Conservation (phyloP, 2,329 filamentous ascomycete species). For the Fusarium tricinctum region DNA sequence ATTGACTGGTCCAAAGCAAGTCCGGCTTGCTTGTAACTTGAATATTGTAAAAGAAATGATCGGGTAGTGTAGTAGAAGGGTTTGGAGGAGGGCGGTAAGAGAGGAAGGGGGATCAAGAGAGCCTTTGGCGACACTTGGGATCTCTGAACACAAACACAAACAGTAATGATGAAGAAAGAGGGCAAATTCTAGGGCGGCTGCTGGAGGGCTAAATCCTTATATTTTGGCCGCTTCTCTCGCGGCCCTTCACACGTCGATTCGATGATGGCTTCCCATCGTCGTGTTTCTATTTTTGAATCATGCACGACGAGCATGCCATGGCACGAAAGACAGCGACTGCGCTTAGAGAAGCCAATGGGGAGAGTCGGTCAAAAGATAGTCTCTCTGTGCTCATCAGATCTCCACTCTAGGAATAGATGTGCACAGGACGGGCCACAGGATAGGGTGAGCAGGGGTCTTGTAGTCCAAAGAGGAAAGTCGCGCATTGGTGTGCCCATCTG, state of each 20-base stretch:
- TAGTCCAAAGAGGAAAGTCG: constrained; percentile 50
- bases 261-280: constrained; percentile 45
- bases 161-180: constrained; percentile 56
- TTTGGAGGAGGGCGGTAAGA: constrained; percentile 53
- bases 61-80: constrained; percentile 49
- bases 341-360: constrained; percentile 65
- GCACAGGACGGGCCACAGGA: constrained; percentile 49
- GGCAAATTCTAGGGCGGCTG: constrained; percentile 57
- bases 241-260: constrained; percentile 54
- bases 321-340: constrained; percentile 55
- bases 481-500: constrained; percentile 51
- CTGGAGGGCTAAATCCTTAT: constrained; percentile 70
- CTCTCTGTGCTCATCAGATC: constrained; percentile 42
- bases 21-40: constrained; percentile 69
- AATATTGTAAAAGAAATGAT: constrained; percentile 49
- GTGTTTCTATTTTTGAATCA: constrained; percentile 59
- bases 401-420: constrained; percentile 52
- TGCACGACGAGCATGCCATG: constrained; percentile 48
- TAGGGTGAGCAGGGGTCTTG: constrained; percentile 38
- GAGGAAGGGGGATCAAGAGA: constrained; percentile 57
- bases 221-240: constrained; percentile 64
- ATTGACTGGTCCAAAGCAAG: constrained; percentile 70
- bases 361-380: constrained; percentile 47
- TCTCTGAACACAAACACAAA: constrained; percentile 58
- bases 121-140: constrained; percentile 66